phyloP scores from a whole-genome alignment of 1,284 basidiomycete genomes.

The Melampsora americana region DNA sequence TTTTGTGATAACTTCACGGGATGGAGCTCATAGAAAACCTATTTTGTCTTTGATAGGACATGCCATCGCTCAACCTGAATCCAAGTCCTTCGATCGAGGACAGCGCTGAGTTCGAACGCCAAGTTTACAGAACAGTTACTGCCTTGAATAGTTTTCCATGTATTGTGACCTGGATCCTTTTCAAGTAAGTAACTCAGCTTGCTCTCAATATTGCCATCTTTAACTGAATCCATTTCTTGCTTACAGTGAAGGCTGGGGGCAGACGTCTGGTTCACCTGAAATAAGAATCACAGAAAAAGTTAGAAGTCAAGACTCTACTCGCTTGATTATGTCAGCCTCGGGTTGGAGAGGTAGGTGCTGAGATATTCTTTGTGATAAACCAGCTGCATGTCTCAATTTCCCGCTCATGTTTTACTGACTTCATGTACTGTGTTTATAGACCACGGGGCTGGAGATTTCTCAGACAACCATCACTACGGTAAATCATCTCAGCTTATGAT shows the following conservation, averaged over 20 bases:
- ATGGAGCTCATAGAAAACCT: too few species aligned
- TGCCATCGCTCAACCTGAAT: constrained; percentile 15
- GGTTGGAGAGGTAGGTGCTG: constrained; percentile 18
- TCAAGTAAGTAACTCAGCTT: constrained; percentile 14
- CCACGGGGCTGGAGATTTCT: constrained; percentile 26
- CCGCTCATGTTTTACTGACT: not conserved
- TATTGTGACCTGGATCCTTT: constrained; percentile 39
- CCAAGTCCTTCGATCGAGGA: constrained; percentile 19
- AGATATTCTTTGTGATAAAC: not conserved
- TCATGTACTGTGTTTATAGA: not conserved
- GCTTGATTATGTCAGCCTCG: constrained; percentile 14
- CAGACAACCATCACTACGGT: constrained; percentile 36
- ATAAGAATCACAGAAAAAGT: constrained; percentile 11
- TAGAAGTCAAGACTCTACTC: constrained; percentile 18
- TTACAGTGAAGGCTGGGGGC: constrained; percentile 26
- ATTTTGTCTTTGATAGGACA: constrained; percentile 22
- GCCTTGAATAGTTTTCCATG: constrained; percentile 23
- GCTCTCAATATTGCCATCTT: not conserved
- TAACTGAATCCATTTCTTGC: too few species aligned
- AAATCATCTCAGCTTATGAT: not conserved
- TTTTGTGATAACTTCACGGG: not conserved
- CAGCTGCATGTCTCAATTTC: not conserved
- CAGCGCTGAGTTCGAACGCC: constrained; percentile 30
- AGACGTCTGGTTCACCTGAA: not conserved
- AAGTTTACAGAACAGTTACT: constrained; percentile 21